A percentile compares a stretch with the other conserved stretches of the same genome.
These are phyloP conservation scores for Ambispora gerdemannii DNA, from an alignment of 192 early-diverging fungal species.

Conservation along the genomic window DNA sequence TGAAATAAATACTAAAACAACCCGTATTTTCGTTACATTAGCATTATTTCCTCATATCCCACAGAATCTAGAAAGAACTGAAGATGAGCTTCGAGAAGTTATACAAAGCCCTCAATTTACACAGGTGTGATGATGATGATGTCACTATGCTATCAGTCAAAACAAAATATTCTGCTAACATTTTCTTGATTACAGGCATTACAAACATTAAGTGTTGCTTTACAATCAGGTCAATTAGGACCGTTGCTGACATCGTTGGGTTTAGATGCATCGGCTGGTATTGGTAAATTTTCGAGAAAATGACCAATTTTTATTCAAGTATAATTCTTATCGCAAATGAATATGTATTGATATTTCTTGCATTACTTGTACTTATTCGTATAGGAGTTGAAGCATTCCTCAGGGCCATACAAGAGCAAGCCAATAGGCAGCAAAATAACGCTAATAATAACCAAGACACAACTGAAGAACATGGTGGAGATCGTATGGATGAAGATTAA, in stretches of 20 bases:
- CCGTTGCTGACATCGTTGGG: conserved; percentile 50
- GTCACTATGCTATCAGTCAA: too few relatives aligned
- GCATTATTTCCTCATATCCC: conserved; percentile 50
- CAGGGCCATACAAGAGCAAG: conserved; percentile 43
- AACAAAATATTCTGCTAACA: background rate
- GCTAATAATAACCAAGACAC: conserved; percentile 10
- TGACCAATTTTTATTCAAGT: background rate
- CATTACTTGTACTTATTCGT: background rate
- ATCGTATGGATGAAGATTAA: conserved; percentile 31
- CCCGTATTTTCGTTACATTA: conserved; percentile 17
- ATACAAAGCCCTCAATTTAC: conserved; percentile 50
- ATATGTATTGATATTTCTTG: background rate
- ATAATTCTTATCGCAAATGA: too few relatives aligned
- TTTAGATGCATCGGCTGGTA: conserved; percentile 47
- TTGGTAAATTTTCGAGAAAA: conserved; percentile 31
- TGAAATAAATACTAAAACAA: background rate
- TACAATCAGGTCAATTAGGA: conserved; percentile 53
- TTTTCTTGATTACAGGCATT: conserved; percentile 36
- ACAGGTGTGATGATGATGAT: conserved; percentile 5
- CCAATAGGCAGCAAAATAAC: conserved; percentile 5
- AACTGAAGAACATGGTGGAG: conserved; percentile 18
- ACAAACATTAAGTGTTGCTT: conserved; percentile 46
- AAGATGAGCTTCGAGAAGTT: conserved; percentile 48
- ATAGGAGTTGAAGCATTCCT: conserved; percentile 48
- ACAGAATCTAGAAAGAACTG: conserved; percentile 40